Evolutionary conservation across 1,139 yeast genomes (phyloP), one percentile per base, ranked within the genome.

Genomic region (Hansenula anomala): DNA sequence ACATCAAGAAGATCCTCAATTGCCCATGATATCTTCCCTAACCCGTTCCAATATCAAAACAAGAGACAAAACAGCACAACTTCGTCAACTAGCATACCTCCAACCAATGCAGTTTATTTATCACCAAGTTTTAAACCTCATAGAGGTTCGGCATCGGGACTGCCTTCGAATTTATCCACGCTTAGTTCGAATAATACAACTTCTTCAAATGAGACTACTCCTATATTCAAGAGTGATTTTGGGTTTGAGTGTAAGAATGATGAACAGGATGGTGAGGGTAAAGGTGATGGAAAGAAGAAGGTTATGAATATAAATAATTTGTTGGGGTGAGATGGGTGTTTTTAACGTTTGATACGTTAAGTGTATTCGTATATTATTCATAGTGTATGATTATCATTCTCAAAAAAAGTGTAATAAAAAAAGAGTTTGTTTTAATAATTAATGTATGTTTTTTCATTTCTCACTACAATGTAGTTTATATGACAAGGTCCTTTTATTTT

Each of bases 1-100:
- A 45, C 37, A 14, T 52, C 56, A 14, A 43, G 58, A 38, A 46
- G 54, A 36, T 50, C 56, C 3, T 54, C 58, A 1, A 26, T 52
- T 25, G 56, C 48, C 1, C 53, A 39, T 28, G 58, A 54, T 14
- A 33, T 50, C 13, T 51, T 49, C 43, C 50, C 53, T 9, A 44
- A 39, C 30, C 43, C 49, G 3, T 28, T 45, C 30, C 37, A 37
- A n/a, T 37, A 38, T 35, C 34, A 23, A 18, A 39, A 17, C 12
- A 39, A 48, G 35, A 45, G 54, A 36, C 52, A 45, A 10, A 46
- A 43, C 28, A 48, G 53, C 3, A 39, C 52, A 6, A 33, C 44
- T n/a, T 6, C 8, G 6, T 6, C 9, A 6, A 20, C 22, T 20
- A 9, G 22, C 9, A 20, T 20, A 6, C 6, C 22, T 9, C 8